These are phyloP conservation scores for Trapa bicornis DNA, from an alignment of 345 rosid genomes.

Conservation along the genomic window DNA sequence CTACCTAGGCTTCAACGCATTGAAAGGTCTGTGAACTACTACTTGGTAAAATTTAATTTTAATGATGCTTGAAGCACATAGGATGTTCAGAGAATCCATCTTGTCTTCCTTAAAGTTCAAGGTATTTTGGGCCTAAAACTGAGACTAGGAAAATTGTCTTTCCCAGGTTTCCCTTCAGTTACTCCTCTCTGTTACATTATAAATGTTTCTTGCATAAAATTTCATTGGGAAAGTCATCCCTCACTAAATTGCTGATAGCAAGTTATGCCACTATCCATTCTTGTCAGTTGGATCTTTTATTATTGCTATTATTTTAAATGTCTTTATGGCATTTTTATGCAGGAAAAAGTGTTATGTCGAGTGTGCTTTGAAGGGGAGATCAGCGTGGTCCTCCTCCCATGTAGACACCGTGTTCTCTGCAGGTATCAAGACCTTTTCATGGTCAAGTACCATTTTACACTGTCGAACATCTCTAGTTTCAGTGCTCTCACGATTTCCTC, in stretches of 20 bases:
- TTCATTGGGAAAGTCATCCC: not conserved
- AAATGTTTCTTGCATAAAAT: not conserved
- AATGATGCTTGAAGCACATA: not conserved
- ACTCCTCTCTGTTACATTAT: not conserved
- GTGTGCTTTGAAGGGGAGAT: constrained; percentile 90
- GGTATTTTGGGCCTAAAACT: too few species aligned
- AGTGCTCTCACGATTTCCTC: constrained; percentile 4
- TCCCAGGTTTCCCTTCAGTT: not conserved
- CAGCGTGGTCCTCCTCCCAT: constrained; percentile 80
- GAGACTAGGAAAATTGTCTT: not conserved
- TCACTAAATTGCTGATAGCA: not conserved
- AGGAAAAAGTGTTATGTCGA: constrained; percentile 94
- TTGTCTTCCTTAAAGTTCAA: not conserved
- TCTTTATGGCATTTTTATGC: constrained; percentile 10
- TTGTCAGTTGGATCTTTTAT: not conserved
- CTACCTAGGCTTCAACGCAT: not conserved
- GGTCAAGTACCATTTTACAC: not conserved
- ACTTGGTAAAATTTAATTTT: not conserved
- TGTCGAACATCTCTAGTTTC: too few species aligned
- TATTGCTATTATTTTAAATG: not conserved
- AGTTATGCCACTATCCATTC: not conserved
- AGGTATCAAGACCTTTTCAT: constrained; percentile 29
- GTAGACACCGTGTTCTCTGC: constrained; percentile 90
- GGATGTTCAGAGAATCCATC: not conserved
- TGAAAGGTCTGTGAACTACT: not conserved